These are phyloP conservation scores for Begonia loranthoides DNA, from an alignment of 306 rosid genomes.

Conservation along the genomic window DNA sequence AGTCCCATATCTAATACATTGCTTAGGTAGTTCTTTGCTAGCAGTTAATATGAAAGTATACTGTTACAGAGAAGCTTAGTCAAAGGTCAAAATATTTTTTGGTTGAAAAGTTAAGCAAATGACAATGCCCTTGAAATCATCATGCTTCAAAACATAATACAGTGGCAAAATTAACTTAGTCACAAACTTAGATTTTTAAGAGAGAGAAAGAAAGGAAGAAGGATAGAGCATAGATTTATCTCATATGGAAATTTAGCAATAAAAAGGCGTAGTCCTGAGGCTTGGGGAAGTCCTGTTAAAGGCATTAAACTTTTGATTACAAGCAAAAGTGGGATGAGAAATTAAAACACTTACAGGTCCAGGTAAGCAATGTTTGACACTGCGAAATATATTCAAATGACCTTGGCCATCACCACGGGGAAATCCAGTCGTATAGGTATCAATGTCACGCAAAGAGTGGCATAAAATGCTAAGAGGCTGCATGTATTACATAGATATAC, in stretches of 20 bases:
- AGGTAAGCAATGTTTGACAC: slow-evolving; percentile 77
- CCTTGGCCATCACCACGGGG: slow-evolving; percentile 91
- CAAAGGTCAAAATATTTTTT: slow-evolving; percentile 10
- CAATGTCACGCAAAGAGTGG: slow-evolving; percentile 85
- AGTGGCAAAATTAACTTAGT: too few relatives aligned
- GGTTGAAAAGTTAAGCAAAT: slow-evolving; percentile 3
- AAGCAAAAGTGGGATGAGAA: too few relatives aligned
- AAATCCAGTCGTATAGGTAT: slow-evolving; percentile 70
- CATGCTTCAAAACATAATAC: too few relatives aligned
- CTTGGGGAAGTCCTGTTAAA: neutral
- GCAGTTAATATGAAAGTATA: slow-evolving; percentile 90
- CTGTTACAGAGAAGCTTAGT: slow-evolving; percentile 36
- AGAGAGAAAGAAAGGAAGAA: too few relatives aligned
- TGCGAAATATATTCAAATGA: slow-evolving; percentile 61
- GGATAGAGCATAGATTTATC: too few relatives aligned
- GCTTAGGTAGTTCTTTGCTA: slow-evolving; percentile 81
- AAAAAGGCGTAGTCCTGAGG: neutral
- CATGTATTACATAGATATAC: slow-evolving; percentile 4
- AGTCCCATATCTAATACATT: slow-evolving; percentile 68
- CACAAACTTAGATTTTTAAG: too few relatives aligned
- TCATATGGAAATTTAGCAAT: too few relatives aligned
- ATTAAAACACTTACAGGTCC: slow-evolving; percentile 77
- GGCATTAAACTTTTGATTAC: too few relatives aligned
- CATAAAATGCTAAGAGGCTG: slow-evolving; percentile 95
- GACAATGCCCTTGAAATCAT: too few relatives aligned